phyloP scores from a whole-genome alignment of 2,329 filamentous ascomycete species.

The Acrodontium crateriforme region DNA sequence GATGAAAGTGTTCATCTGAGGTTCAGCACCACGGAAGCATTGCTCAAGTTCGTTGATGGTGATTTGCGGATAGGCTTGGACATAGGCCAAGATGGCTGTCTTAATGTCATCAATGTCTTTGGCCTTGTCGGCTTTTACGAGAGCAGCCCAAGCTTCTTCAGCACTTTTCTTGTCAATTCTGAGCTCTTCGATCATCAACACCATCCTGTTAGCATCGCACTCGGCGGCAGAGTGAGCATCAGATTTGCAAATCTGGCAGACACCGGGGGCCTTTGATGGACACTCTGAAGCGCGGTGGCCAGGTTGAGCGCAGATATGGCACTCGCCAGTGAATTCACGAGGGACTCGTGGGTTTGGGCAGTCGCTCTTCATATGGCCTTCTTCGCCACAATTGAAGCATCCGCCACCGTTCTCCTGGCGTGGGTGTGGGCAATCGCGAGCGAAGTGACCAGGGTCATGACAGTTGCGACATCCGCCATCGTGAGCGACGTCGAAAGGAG shows the following conservation, averaged over 20 bases:
- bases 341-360: constrained; percentile 44
- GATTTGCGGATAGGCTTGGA: constrained; percentile 44
- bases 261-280: constrained; percentile 40
- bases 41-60: constrained; percentile 49
- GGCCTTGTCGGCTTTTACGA: constrained; percentile 39
- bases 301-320: constrained; percentile 41
- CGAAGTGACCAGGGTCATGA: constrained; percentile 29
- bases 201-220: constrained; percentile 47
- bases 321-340: constrained; percentile 41
- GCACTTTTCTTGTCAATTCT: constrained; percentile 24
- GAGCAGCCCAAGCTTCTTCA: constrained; percentile 45
- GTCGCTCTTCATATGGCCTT: constrained; percentile 48
- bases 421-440: constrained; percentile 36
- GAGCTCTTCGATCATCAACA: constrained; percentile 43
- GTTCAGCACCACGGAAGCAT: constrained; percentile 40
- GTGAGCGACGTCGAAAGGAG: constrained; percentile 13
- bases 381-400: constrained; percentile 48
- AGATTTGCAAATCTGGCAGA: constrained; percentile 48
- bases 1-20: constrained; percentile 43
- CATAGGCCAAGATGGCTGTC: constrained; percentile 37
- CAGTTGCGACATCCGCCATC: constrained; percentile 32
- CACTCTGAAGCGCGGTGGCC: constrained; percentile 50
- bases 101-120: constrained; percentile 51
- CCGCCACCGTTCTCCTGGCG: constrained; percentile 24
- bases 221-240: constrained; percentile 43